Percentiles rank a stretch among this genome's conserved stretches.
Conservation (phyloP, 1,284 basidiomycete genomes). For the Austroboletus niveus region DNA sequence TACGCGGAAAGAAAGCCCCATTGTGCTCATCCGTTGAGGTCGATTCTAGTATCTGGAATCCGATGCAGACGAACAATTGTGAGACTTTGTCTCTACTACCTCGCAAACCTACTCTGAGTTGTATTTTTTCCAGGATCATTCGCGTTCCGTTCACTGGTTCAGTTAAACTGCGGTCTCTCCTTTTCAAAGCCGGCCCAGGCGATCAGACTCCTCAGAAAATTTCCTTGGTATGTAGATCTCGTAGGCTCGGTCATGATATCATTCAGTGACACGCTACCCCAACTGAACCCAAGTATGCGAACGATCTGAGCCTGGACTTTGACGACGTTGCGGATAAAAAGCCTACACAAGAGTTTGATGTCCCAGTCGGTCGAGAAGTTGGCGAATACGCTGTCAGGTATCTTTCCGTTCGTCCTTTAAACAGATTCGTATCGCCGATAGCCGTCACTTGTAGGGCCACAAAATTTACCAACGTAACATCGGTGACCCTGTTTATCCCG, state of each 20-base stretch:
- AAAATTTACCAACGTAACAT: slow-evolving; percentile 74
- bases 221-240: slow-evolving; percentile 48
- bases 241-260: not conserved
- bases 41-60: slow-evolving; percentile 65
- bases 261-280: not conserved
- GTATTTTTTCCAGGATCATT: slow-evolving; percentile 52
- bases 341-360: slow-evolving; percentile 65
- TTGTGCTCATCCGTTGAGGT: slow-evolving; percentile 3
- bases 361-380: slow-evolving; percentile 66
- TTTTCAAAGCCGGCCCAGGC: slow-evolving; percentile 72
- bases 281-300: slow-evolving; percentile 54
- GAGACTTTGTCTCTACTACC: slow-evolving; percentile 19
- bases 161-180: slow-evolving; percentile 70
- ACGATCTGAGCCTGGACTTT: slow-evolving; percentile 72
- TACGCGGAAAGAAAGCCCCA: slow-evolving; percentile 30
- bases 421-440: not conserved
- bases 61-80: slow-evolving; percentile 84
- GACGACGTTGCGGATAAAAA: slow-evolving; percentile 59
- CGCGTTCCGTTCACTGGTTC: slow-evolving; percentile 79
- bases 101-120: slow-evolving; percentile 7
- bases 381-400: slow-evolving; percentile 76
- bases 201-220: slow-evolving; percentile 71
- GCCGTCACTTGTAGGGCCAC: slow-evolving; percentile 51
- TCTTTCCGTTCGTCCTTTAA: slow-evolving; percentile 6
- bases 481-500: slow-evolving; percentile 73